phyloP scores from a whole-genome alignment of 164 flowering plant species.

The Buxus sempervirens region DNA sequence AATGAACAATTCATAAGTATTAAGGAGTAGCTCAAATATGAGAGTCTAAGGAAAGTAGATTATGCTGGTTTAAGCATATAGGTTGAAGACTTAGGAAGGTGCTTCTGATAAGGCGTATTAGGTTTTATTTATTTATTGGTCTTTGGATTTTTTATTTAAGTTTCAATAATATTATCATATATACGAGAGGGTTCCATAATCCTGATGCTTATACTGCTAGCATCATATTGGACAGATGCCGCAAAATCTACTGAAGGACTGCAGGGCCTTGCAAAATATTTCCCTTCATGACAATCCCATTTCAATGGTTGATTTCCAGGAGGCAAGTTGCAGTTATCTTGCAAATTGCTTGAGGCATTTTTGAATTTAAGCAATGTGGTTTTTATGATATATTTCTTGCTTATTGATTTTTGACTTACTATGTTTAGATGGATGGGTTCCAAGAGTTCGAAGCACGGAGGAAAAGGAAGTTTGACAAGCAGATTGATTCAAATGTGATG shows the following conservation, averaged over 20 bases:
- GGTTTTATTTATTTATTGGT: no score
- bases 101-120: no score
- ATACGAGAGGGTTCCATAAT: background rate
- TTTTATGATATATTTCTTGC: background rate
- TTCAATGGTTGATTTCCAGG: constrained; percentile 89
- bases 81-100: no score
- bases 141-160: no score
- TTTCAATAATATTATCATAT: no score
- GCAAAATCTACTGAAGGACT: constrained; percentile 65
- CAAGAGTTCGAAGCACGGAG: constrained; percentile 89
- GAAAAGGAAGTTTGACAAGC: constrained; percentile 94
- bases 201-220: background rate
- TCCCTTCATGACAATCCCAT: constrained; percentile 91
- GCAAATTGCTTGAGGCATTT: background rate
- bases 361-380: background rate
- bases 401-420: background rate
- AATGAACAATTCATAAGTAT: no score
- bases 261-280: constrained; percentile 80
- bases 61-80: no score
- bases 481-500: constrained; percentile 96
- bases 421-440: constrained; percentile 80
- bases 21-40: no score
- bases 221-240: constrained; percentile 56
- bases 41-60: no score
- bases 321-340: constrained; percentile 33